Base-by-base conservation (phyloP, 2,329 filamentous ascomycete species). In the Sporothrix brunneoviolacea region DNA sequence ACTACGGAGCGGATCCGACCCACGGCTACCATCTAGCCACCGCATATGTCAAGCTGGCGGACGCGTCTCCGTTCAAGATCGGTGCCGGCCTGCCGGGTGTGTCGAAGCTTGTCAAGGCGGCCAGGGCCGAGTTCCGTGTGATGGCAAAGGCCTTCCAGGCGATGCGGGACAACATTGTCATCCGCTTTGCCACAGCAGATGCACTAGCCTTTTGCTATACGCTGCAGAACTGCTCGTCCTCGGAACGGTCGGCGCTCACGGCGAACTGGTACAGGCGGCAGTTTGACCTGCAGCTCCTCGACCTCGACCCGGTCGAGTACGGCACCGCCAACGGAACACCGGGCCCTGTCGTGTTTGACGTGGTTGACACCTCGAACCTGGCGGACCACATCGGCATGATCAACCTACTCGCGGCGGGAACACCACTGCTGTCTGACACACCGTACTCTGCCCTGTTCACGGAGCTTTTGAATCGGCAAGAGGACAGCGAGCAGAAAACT, bases 1-100 rank as follows among this genome's bases (percentile, higher is more conserved):
- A 76, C 52, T 73, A 75, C 58, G 68, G 65, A 4, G 69, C 68
- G 4, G 67, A 82, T 52, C 79, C 80, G 0, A 54, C 80, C 0
- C 58, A 74, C 6, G 73, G 78, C 1, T 84, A 77, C 51, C 79
- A 83, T 60, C 66, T 83, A n/a, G 74, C 76, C 2, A 64, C 69
- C 1, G 74, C 70, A 3, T 70, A 68, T 52, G 65, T 67, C 2
- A 58, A 65, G 0, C 62, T 75, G 2, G 56, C 63, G 0, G 59
- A 68, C 4, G 46, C 55, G 1, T 75, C 72, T 1, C 70, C 73
- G 0, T 59, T 76, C 21, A 61, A 60, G 7, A 57, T 62, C 2
- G 40, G 54, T 4, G 40, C 55, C 2, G 40, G 43, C 21, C 53
- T 8, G 28, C 28, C 18, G 3, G 45, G 39, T 6, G 15, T 12